Evolutionary conservation across 1,284 basidiomycete species (phyloP).

Genomic region (Abortiporus biennis): DNA sequence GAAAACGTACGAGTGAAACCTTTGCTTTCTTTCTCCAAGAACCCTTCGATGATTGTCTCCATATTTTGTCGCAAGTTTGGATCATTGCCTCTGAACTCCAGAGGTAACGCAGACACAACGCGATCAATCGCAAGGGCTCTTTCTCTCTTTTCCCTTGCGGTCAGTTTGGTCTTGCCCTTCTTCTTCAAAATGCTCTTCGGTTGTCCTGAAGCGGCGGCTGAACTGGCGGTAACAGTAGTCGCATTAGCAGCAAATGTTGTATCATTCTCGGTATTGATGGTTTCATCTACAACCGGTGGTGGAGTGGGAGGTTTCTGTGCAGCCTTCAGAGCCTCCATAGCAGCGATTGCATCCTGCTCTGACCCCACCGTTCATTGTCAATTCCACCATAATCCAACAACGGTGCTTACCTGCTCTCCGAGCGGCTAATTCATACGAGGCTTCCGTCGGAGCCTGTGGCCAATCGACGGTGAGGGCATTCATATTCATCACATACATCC

Average conservation of each 20-base stretch:
- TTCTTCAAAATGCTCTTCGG: conserved; percentile 39
- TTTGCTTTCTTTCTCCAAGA: conserved; percentile 50
- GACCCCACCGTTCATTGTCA: neutral
- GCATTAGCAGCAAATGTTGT: conserved; percentile 31
- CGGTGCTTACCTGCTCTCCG: conserved; percentile 51
- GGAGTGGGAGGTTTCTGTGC: conserved; percentile 17
- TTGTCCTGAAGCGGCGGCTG: conserved; percentile 14
- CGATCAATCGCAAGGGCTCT: conserved; percentile 68
- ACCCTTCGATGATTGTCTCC: conserved; percentile 68
- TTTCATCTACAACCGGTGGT: conserved; percentile 26
- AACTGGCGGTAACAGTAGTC: conserved; percentile 29
- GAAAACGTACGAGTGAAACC: conserved; percentile 46
- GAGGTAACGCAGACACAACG: conserved; percentile 73
- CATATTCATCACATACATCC: conserved; percentile 91
- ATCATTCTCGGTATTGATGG: conserved; percentile 31
- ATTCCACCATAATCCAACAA: neutral
- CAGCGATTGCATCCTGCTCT: conserved; percentile 29
- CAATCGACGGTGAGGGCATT: conserved; percentile 91
- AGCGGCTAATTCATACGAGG: conserved; percentile 53
- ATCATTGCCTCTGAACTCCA: conserved; percentile 88
- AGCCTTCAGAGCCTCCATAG: conserved; percentile 21
- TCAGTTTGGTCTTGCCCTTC: conserved; percentile 57
- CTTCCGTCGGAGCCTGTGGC: conserved; percentile 71
- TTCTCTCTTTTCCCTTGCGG: conserved; percentile 79
- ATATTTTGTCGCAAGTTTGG: conserved; percentile 74